phyloP scores from a whole-genome alignment of 176 grass and related monocot species.

The Oryza meridionalis region DNA sequence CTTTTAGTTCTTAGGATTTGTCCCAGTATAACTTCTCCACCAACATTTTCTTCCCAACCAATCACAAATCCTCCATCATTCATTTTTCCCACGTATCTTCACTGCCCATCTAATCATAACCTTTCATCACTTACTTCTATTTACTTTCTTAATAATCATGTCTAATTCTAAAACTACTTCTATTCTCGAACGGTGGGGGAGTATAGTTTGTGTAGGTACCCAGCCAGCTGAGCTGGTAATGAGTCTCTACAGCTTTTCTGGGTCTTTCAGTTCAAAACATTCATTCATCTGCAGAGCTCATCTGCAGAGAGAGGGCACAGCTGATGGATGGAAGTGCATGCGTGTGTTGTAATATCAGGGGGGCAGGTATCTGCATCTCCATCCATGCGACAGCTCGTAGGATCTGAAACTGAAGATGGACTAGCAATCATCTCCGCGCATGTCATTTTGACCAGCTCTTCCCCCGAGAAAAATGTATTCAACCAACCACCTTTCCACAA shows the following conservation, averaged over 20 bases:
- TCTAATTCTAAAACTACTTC: no score
- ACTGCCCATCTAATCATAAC: no score
- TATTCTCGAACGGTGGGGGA: no score
- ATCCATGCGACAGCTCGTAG: constrained; percentile 18
- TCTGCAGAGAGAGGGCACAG: constrained; percentile 3
- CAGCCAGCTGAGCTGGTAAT: no score
- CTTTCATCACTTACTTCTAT: fast-evolving
- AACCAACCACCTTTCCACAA: background rate
- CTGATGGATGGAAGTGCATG: constrained; percentile 42
- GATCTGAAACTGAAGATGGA: background rate
- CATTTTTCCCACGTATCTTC: no score
- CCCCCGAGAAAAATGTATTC: constrained; percentile 23
- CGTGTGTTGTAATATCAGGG: constrained; percentile 36
- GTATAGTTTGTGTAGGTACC: no score
- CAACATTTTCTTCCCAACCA: no score
- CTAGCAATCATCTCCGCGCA: background rate
- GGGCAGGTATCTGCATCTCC: background rate
- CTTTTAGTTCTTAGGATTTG: no score
- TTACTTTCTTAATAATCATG: no score
- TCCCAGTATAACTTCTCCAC: no score
- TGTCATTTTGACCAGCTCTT: constrained; percentile 38
- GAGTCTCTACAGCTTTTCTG: background rate
- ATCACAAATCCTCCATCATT: no score
- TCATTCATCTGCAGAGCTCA: constrained; percentile 6
- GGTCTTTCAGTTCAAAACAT: constrained; percentile 20